Evolutionary conservation across 352 stramenopile species (phyloP).

Genomic region (Pythium scleroteichum): DNA sequence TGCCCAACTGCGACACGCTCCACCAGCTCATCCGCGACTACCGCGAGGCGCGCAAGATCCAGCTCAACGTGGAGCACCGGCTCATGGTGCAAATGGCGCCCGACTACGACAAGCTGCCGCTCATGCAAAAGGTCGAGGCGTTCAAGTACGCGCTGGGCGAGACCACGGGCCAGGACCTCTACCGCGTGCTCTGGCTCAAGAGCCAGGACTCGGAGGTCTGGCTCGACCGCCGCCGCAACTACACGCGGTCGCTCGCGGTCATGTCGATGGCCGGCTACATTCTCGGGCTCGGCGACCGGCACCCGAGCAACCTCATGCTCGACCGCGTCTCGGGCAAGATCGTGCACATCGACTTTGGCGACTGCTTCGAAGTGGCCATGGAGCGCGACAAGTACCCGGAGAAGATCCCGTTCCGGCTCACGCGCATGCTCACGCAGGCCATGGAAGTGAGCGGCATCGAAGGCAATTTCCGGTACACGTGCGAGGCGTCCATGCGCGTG

Average conservation of each 20-base stretch:
- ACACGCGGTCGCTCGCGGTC: slow-evolving; percentile 97
- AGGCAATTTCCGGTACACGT: slow-evolving; percentile 99
- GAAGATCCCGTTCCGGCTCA: slow-evolving; percentile 99
- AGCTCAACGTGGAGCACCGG: slow-evolving; percentile 96
- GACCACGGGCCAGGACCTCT: slow-evolving; percentile 97
- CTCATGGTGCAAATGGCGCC: slow-evolving; percentile 97
- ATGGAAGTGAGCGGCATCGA: slow-evolving; percentile 99
- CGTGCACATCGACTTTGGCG: slow-evolving; percentile 98
- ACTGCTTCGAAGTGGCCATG: slow-evolving; percentile 99
- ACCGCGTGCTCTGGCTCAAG: slow-evolving; percentile 99
- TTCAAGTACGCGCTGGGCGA: slow-evolving; percentile 95
- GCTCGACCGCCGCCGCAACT: slow-evolving; percentile 98
- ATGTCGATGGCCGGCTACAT: slow-evolving; percentile 99
- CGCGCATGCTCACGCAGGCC: slow-evolving; percentile 97
- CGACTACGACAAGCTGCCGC: slow-evolving; percentile 98
- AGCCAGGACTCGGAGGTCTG: slow-evolving; percentile 99
- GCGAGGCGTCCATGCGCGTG: slow-evolving; percentile 97
- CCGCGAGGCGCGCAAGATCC: slow-evolving; percentile 91
- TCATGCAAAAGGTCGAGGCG: slow-evolving; percentile 99
- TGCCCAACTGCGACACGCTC: slow-evolving; percentile 99
- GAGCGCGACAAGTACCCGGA: slow-evolving; percentile 99
- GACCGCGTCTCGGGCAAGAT: slow-evolving; percentile 99
- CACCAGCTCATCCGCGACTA: slow-evolving; percentile 99
- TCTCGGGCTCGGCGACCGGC: slow-evolving; percentile 98
- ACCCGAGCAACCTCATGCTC: slow-evolving; percentile 99